Conservation (phyloP, 768 basidiomycete species). For the Leccinum olivaceopallidum region DNA sequence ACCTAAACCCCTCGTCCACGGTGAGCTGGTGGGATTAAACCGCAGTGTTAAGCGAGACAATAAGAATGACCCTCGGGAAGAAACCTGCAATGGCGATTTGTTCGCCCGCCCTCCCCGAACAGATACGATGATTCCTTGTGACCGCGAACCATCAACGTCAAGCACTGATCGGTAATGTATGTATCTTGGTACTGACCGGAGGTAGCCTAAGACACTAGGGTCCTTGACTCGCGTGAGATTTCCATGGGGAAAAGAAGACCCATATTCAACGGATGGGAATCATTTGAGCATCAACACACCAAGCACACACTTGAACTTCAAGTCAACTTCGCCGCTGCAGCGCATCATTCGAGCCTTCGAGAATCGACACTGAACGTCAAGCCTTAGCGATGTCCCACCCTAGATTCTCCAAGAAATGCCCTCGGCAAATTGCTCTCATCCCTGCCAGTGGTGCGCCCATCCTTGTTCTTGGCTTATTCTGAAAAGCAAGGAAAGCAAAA, state of each 20-base stretch:
- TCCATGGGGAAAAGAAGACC: background rate
- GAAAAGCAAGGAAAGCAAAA: background rate
- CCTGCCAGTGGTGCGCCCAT: background rate
- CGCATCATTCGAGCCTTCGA: background rate
- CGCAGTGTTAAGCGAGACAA: slow-evolving; percentile 2
- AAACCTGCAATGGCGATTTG: background rate
- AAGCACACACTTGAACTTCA: background rate
- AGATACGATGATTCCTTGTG: background rate
- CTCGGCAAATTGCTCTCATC: background rate
- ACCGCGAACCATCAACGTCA: slow-evolving; percentile 1
- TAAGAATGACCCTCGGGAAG: background rate
- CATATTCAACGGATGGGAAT: slow-evolving; percentile 3
- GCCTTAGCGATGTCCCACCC: background rate
- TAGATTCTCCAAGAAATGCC: background rate
- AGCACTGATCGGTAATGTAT: background rate
- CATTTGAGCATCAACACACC: background rate
- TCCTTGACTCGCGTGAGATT: slow-evolving; percentile 6
- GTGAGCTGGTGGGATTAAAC: slow-evolving; percentile 2
- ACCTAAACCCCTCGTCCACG: background rate
- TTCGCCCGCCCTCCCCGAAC: background rate
- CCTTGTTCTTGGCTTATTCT: background rate
- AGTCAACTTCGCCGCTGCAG: background rate
- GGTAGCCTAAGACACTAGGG: background rate
- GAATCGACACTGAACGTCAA: background rate
- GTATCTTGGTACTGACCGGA: background rate